Conservation (phyloP, 176 grass and related monocot species). For the Eleusine indica region DNA sequence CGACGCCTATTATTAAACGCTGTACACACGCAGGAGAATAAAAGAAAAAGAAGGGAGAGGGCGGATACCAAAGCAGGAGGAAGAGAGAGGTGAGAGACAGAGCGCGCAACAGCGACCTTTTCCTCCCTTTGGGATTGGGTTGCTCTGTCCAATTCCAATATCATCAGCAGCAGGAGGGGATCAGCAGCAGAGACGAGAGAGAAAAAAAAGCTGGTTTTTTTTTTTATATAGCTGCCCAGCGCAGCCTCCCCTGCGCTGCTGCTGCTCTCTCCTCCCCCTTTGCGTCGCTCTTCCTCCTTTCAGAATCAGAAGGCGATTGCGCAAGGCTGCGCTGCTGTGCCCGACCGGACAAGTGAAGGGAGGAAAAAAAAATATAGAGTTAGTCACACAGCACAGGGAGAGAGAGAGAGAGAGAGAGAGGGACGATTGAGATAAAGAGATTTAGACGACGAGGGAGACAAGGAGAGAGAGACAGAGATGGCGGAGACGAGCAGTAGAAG, state of each 20-base stretch:
- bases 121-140: conserved; percentile 51
- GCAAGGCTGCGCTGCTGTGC: conserved; percentile 45
- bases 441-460: conserved; percentile 44
- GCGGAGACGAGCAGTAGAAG: conserved; percentile 34
- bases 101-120: conserved; percentile 69
- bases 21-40: conserved; percentile 43
- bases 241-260: conserved; percentile 6
- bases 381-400: conserved; percentile 53
- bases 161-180: conserved; percentile 35
- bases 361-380: conserved; percentile 56
- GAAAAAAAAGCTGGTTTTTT: conserved; percentile 29
- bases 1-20: conserved; percentile 51
- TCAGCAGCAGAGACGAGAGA: too few relatives aligned
- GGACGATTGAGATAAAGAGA: conserved; percentile 58
- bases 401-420: neutral
- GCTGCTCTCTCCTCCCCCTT: conserved; percentile 3
- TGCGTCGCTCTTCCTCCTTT: conserved; percentile 65
- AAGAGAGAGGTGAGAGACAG: conserved; percentile 6
- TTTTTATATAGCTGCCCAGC: conserved; percentile 55
- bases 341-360: conserved; percentile 53
- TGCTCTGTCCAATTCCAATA: conserved; percentile 66
- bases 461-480: conserved; percentile 52
- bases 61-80: conserved; percentile 54
- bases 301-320: conserved; percentile 99
- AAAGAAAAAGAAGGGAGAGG: conserved; percentile 38